A percentile compares a stretch with the other conserved stretches of the same genome.
Conservation (phyloP, 2,329 filamentous ascomycete genomes). For the Cladophialophora immunda region DNA sequence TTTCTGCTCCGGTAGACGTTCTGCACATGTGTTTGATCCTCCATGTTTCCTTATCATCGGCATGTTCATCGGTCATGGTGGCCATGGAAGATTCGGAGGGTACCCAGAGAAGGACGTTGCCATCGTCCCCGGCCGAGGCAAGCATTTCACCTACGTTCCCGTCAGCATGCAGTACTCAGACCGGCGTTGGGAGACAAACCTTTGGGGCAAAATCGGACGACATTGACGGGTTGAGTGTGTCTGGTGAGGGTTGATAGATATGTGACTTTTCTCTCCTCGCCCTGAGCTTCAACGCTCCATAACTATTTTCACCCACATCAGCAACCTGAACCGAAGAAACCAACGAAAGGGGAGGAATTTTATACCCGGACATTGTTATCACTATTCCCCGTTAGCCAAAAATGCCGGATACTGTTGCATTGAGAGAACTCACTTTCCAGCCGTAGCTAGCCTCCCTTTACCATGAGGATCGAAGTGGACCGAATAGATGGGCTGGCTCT, state of each 20-base stretch:
- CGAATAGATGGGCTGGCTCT: constrained; percentile 96
- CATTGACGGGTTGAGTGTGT: constrained; percentile 97
- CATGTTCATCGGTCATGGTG: constrained; percentile 80
- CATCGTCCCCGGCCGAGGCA: constrained; percentile 94
- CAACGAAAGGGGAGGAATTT: constrained; percentile 19
- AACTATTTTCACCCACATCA: constrained; percentile 65
- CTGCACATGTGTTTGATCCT: constrained; percentile 97
- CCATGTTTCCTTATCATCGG: constrained; percentile 97
- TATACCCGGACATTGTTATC: constrained; percentile 94
- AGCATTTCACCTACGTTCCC: constrained; percentile 78
- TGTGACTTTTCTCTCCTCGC: constrained; percentile 86
- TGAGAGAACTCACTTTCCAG: constrained; percentile 69
- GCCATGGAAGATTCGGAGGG: constrained; percentile 76
- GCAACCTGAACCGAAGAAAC: constrained; percentile 39
- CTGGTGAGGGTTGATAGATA: constrained; percentile 92
- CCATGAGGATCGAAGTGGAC: constrained; percentile 94
- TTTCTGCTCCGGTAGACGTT: constrained; percentile 85
- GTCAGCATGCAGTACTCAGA: constrained; percentile 40
- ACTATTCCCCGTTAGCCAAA: constrained; percentile 43
- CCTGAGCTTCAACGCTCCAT: constrained; percentile 87
- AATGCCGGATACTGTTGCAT: background rate
- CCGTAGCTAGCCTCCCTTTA: constrained; percentile 90
- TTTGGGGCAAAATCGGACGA: constrained; percentile 93
- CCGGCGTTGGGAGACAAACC: constrained; percentile 62
- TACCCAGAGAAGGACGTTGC: constrained; percentile 96